Conservation (phyloP, 2,329 filamentous ascomycete species). For the Aspergillus sojae region DNA sequence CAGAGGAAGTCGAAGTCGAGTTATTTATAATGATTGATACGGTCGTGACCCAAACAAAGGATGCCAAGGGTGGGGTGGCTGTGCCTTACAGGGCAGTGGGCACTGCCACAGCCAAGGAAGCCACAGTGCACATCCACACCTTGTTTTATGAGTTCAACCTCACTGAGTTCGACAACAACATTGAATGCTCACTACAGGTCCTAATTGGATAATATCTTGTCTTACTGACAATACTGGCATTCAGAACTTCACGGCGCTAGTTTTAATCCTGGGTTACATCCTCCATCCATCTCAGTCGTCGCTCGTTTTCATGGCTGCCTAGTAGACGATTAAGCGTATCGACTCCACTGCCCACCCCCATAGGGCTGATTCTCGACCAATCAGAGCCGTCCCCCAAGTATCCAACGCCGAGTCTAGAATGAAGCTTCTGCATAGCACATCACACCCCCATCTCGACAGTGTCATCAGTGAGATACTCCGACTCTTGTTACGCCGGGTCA, state of each 20-base stretch:
- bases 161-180: not conserved
- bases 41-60: not conserved
- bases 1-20: not conserved
- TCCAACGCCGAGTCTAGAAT: not conserved
- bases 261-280: not conserved
- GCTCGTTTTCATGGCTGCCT: constrained; percentile 2
- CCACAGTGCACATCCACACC: no score
- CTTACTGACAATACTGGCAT: no score
- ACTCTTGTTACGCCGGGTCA: not conserved
- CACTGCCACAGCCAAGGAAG: not conserved
- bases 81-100: not conserved
- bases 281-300: not conserved
- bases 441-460: not conserved
- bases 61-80: not conserved
- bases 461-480: not conserved
- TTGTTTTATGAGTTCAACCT: not conserved
- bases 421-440: constrained; percentile 1
- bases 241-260: not conserved
- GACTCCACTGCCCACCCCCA: not conserved
- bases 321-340: not conserved
- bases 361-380: not conserved
- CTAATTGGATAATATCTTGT: not conserved
- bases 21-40: not conserved
- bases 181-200: no score
- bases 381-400: not conserved